These are phyloP conservation scores for Tetrapisispora arboricola DNA, from an alignment of 805 yeast genomes.

Conservation along the genomic window DNA sequence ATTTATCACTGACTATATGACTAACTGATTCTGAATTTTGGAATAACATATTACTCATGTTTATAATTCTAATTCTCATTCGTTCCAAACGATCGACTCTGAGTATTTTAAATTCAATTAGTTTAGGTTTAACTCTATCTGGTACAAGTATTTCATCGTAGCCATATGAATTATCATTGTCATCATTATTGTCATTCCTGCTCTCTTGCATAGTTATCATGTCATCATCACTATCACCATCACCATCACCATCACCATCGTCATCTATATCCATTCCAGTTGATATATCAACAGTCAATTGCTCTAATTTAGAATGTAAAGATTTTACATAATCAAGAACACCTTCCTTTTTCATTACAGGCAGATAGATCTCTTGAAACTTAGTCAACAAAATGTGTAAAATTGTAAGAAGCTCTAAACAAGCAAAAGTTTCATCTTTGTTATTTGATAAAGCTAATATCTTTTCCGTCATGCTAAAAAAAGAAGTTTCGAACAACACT, in stretches of 20 bases:
- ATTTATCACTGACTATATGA: not conserved
- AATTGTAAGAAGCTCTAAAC: constrained; percentile 44
- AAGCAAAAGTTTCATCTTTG: constrained; percentile 13
- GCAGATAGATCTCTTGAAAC: constrained; percentile 35
- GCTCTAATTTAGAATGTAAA: constrained; percentile 3
- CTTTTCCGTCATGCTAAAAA: not conserved
- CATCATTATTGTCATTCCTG: constrained; percentile 17
- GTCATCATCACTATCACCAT: constrained; percentile 21
- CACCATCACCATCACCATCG: constrained; percentile 17
- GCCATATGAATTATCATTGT: constrained; percentile 22
- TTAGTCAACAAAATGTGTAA: constrained; percentile 32
- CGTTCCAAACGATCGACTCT: not conserved
- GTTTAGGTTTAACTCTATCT: constrained; percentile 20
- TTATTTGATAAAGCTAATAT: not conserved
- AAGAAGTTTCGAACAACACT: constrained; percentile 2
- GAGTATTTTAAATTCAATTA: constrained; percentile 16
- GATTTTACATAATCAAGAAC: constrained; percentile 14
- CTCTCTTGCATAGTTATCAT: too few species aligned
- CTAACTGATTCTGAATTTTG: not conserved
- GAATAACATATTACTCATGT: not conserved
- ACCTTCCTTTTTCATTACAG: constrained; percentile 47
- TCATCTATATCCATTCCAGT: constrained; percentile 4
- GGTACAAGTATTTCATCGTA: constrained; percentile 28
- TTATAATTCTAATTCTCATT: not conserved
- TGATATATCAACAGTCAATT: constrained; percentile 9